These are phyloP conservation scores for Termitomyces sp. DNA, from an alignment of 768 basidiomycete species.

Conservation along the genomic window DNA sequence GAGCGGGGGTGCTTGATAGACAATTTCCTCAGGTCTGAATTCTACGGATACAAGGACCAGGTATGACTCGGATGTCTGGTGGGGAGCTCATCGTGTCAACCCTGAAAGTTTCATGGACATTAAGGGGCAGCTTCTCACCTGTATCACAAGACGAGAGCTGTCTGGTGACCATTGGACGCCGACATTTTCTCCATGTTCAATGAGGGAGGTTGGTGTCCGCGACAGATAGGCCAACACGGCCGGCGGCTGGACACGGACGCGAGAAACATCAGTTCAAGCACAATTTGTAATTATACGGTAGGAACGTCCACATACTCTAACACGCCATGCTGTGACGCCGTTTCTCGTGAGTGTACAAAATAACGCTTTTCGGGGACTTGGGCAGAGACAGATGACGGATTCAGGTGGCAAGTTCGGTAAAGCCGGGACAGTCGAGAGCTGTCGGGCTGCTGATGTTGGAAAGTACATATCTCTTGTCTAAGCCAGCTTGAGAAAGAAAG, in stretches of 20 bases:
- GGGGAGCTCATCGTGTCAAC: background rate
- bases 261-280: slow-evolving; percentile 4
- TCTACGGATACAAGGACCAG: slow-evolving; percentile 73
- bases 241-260: slow-evolving; percentile 50
- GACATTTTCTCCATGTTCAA: slow-evolving; percentile 81
- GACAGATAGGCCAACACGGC: slow-evolving; percentile 69
- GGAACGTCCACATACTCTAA: slow-evolving; percentile 54
- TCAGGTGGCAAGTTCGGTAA: slow-evolving; percentile 61
- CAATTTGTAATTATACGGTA: background rate
- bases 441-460: slow-evolving; percentile 75
- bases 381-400: slow-evolving; percentile 50
- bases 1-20: slow-evolving; percentile 52
- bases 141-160: slow-evolving; percentile 73
- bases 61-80: slow-evolving; percentile 79
- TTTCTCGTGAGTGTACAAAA: slow-evolving; percentile 74
- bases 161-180: slow-evolving; percentile 82
- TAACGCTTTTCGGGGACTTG: slow-evolving; percentile 73
- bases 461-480: slow-evolving; percentile 63
- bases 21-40: slow-evolving; percentile 49
- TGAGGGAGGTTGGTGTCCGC: slow-evolving; percentile 72
- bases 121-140: slow-evolving; percentile 44
- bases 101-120: background rate
- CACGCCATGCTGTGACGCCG: slow-evolving; percentile 78
- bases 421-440: slow-evolving; percentile 67
- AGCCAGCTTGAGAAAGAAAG: slow-evolving; percentile 1